Percentiles rank a stretch among this genome's conserved stretches.
These are phyloP conservation scores for Saccharomycopsis sp. DNA, from an alignment of 805 yeast species.

Conservation along the genomic window DNA sequence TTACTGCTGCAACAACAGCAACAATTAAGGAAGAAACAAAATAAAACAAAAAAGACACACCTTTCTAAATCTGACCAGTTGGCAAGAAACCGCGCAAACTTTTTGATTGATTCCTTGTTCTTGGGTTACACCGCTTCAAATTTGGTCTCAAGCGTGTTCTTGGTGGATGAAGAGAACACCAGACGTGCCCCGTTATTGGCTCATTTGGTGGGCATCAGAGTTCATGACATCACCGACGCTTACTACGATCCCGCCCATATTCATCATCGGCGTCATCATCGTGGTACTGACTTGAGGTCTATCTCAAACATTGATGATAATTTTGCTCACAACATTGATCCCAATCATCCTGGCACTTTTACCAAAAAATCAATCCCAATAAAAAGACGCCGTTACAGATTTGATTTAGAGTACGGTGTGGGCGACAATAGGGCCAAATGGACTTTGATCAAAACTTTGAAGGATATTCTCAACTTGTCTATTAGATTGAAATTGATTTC, in stretches of 20 bases:
- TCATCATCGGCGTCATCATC: slow-evolving; percentile 2
- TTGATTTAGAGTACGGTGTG: slow-evolving; percentile 86
- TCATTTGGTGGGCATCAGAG: slow-evolving; percentile 58
- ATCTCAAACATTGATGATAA: not conserved
- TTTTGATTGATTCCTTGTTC: slow-evolving; percentile 41
- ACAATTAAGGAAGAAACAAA: slow-evolving; percentile 1
- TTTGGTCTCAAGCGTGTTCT: slow-evolving; percentile 63
- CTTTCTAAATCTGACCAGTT: slow-evolving; percentile 11
- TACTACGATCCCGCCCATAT: slow-evolving; percentile 1
- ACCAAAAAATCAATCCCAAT: slow-evolving; percentile 1
- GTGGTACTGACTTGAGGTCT: too few species aligned
- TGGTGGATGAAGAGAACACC: slow-evolving; percentile 66
- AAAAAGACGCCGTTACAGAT: slow-evolving; percentile 36
- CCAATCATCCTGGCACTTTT: not conserved
- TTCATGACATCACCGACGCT: slow-evolving; percentile 40
- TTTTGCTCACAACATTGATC: not conserved
- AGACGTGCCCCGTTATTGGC: slow-evolving; percentile 77
- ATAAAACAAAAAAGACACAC: slow-evolving; percentile 5
- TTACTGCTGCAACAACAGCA: not conserved
- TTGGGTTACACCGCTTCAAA: slow-evolving; percentile 69
- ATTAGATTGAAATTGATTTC: slow-evolving; percentile 7
- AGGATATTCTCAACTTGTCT: slow-evolving; percentile 47
- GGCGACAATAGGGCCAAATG: slow-evolving; percentile 72
- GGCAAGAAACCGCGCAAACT: slow-evolving; percentile 15
- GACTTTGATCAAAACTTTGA: slow-evolving; percentile 64